Percentiles rank a stretch among this genome's conserved stretches.
phyloP scores from a whole-genome alignment of 805 yeast species.

The Candida quercuum region DNA sequence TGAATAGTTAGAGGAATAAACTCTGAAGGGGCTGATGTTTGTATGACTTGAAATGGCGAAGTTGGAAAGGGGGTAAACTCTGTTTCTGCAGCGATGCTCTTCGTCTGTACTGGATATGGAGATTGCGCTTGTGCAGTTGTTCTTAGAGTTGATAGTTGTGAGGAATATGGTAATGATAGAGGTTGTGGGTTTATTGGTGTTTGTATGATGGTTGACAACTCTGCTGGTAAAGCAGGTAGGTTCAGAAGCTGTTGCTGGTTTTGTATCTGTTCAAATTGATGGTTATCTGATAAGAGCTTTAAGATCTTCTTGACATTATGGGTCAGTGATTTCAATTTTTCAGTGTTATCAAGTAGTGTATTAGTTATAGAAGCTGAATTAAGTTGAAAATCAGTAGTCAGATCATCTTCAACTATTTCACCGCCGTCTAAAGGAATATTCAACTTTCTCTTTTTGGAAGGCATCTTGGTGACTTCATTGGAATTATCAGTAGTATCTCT shows the following conservation, averaged over 20 bases:
- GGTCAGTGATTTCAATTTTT: constrained; percentile 6
- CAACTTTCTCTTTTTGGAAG: too few relatives aligned
- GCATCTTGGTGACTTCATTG: too few relatives aligned
- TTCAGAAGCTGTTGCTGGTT: background rate
- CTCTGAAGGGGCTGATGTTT: constrained; percentile 14
- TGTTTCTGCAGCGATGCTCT: constrained; percentile 3
- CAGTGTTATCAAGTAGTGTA: constrained; percentile 5
- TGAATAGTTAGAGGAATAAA: constrained; percentile 14
- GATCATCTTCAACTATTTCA: too few relatives aligned
- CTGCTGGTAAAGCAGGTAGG: background rate
- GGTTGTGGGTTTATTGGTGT: constrained; percentile 7
- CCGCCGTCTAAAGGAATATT: too few relatives aligned
- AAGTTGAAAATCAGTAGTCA: too few relatives aligned
- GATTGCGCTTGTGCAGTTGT: background rate
- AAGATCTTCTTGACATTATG: constrained; percentile 13
- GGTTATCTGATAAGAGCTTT: background rate
- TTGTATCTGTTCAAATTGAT: background rate
- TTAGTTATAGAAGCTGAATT: constrained; percentile 1
- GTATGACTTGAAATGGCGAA: constrained; percentile 21
- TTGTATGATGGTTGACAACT: constrained; percentile 5
- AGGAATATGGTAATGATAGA: background rate
- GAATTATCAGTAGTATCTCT: too few relatives aligned
- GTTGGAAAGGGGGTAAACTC: constrained; percentile 24
- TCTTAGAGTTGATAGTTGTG: background rate
- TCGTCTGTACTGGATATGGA: background rate